Conservation (phyloP, 2,329 filamentous ascomycete genomes). For the Aureobasidium sp. region DNA sequence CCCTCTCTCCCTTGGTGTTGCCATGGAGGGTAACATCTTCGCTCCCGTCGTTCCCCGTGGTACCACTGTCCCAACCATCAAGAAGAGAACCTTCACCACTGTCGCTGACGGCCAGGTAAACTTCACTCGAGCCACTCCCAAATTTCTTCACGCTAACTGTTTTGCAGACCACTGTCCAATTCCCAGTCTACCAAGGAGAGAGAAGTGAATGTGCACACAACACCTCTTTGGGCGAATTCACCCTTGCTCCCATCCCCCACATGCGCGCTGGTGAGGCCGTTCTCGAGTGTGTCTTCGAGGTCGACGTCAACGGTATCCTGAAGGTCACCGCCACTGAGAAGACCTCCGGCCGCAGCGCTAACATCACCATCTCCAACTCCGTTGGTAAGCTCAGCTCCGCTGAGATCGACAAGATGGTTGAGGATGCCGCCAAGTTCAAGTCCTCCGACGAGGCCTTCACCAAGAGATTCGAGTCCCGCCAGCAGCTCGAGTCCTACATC, state of each 20-base stretch:
- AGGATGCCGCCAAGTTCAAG: slow-evolving; percentile 95
- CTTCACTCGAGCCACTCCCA: no score
- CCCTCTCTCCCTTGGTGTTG: slow-evolving; percentile 93
- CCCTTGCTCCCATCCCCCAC: slow-evolving; percentile 50
- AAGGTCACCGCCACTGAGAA: slow-evolving; percentile 99
- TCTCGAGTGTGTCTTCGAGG: slow-evolving; percentile 97
- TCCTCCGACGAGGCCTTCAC: slow-evolving; percentile 94
- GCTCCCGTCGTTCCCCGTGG: slow-evolving; percentile 74
- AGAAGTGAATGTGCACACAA: slow-evolving; percentile 95
- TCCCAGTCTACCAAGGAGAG: slow-evolving; percentile 89
- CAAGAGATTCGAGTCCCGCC: slow-evolving; percentile 98
- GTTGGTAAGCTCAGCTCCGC: slow-evolving; percentile 92
- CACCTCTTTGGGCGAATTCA: slow-evolving; percentile 42
- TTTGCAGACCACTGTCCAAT: slow-evolving; percentile 2
- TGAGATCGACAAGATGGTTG: slow-evolving; percentile 98
- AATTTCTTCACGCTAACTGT: no score
- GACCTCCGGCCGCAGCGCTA: slow-evolving; percentile 92
- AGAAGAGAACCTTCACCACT: slow-evolving; percentile 49
- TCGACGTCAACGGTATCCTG: slow-evolving; percentile 99
- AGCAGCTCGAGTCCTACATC: slow-evolving; percentile 99
- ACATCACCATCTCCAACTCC: slow-evolving; percentile 99
- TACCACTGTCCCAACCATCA: slow-evolving; percentile 49
- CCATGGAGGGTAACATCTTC: slow-evolving; percentile 99
- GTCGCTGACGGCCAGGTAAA: slow-evolving; percentile 35
- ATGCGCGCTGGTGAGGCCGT: slow-evolving; percentile 94